Conservation (phyloP, 2,329 filamentous ascomycete species). For the Trichophyton rubrum region DNA sequence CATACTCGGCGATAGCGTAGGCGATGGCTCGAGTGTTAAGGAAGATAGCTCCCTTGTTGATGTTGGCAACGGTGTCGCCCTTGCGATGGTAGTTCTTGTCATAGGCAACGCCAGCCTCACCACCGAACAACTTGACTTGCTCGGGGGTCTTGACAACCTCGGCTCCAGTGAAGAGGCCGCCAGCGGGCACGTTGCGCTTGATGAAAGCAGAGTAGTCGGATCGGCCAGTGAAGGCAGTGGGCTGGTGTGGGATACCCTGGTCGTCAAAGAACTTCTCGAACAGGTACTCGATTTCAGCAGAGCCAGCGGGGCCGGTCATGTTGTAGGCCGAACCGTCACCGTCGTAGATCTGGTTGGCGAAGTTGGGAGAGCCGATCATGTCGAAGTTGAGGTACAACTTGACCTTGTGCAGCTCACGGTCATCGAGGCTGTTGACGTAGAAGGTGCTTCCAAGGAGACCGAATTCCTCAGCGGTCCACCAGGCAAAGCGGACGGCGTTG, state of each 20-base stretch:
- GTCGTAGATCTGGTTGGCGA: slow-evolving; percentile 44
- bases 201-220: slow-evolving; percentile 73
- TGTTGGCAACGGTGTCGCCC: slow-evolving; percentile 42
- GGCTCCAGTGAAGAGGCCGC: slow-evolving; percentile 66
- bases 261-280: slow-evolving; percentile 55
- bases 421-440: slow-evolving; percentile 42
- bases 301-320: slow-evolving; percentile 47
- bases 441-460: slow-evolving; percentile 49
- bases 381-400: slow-evolving; percentile 59
- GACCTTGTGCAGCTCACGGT: slow-evolving; percentile 45
- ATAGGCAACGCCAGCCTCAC: slow-evolving; percentile 47
- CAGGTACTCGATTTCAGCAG: slow-evolving; percentile 53
- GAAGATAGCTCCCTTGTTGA: slow-evolving; percentile 43
- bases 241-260: slow-evolving; percentile 52
- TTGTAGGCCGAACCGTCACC: slow-evolving; percentile 46
- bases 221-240: slow-evolving; percentile 64
- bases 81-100: slow-evolving; percentile 46
- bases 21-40: slow-evolving; percentile 38
- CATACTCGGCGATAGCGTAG: slow-evolving; percentile 50
- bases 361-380: slow-evolving; percentile 57
- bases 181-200: slow-evolving; percentile 56
- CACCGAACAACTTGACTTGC: slow-evolving; percentile 58
- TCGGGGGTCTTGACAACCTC: slow-evolving; percentile 61
- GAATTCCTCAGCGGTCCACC: slow-evolving; percentile 53
- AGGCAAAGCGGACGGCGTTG: slow-evolving; percentile 55